Conservation (phyloP, 768 basidiomycete species). For the Podaxis carcinomalis region DNA sequence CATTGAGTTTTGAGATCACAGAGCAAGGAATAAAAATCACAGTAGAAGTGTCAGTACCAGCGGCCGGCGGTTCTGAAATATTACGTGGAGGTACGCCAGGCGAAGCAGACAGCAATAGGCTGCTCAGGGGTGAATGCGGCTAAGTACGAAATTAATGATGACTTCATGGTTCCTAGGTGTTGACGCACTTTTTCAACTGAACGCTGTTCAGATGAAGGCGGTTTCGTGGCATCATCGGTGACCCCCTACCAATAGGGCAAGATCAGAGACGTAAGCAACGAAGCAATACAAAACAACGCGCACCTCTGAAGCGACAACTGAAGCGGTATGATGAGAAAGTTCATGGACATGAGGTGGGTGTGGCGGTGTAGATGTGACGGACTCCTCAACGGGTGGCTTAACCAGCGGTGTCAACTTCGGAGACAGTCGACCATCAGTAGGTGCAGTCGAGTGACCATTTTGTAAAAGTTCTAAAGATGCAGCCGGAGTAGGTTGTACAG, state of each 20-base stretch:
- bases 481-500: no score
- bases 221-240: not conserved
- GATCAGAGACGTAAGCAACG: not conserved
- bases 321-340: not conserved
- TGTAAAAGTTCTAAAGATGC: not conserved
- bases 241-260: not conserved
- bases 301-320: not conserved
- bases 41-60: not conserved
- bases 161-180: not conserved
- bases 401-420: not conserved
- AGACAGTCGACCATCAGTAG: not conserved
- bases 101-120: not conserved
- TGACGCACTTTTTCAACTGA: not conserved
- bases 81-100: not conserved
- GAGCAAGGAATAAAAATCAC: not conserved
- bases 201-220: not conserved
- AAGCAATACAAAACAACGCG: not conserved
- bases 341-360: not conserved
- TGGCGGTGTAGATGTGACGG: not conserved
- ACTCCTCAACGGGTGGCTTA: not conserved
- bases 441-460: not conserved
- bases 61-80: not conserved
- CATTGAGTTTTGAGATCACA: not conserved
- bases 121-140: slow-evolving; percentile 3
- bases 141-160: not conserved